Evolutionary conservation across 176 grass and related monocot genomes (phyloP), one percentile per base, ranked within the genome.

Genomic region (maize (Zea mays)): DNA sequence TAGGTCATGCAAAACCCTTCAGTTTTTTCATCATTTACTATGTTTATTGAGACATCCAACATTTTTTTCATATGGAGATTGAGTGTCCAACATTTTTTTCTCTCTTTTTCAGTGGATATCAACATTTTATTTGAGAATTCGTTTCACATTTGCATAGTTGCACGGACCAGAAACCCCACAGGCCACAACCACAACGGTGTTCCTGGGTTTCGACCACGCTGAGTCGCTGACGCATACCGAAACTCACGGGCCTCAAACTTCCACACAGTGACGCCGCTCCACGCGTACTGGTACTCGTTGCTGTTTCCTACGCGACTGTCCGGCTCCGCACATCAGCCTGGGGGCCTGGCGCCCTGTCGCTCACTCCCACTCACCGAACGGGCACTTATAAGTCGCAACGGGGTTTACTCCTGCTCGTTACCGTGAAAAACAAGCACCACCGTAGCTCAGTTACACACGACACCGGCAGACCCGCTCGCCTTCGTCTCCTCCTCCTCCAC

Each of bases 361-460:
- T 62, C 75, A 12, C 45, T 76, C 55, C 54, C 65, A 54, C 71
- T 80, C 65, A 54, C 27, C 15, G 9, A 86, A 86, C 77, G 48
- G 77, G 52, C 27, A 27, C 27, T 46, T 86, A 81, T 70, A 27
- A 27, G 27, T 27, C 27, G 27, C 27, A 27, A 46, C 71, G 46
- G 51, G 45, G 36, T 81, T 72, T 67, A 56, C 63, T 70, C 17
- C 19, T 63, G 14, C 71, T 56, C 67, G 55, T 74, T 74, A 74
- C 72, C 55, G 51, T 74, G 54, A 47, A 80, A 0, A 74, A 79
- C 80, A 70, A 60, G 35, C 73, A 21, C 73, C 60, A 20, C 42
- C 15, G 13, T 70, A 62, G 27, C 20, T 15, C 51, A n/a, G 38
- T 36, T 39, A 41, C 56, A 60, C 11, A 14, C 72, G n/a, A 43